Conservation (phyloP, 352 stramenopile species). For the Phytophthora parvispora region DNA sequence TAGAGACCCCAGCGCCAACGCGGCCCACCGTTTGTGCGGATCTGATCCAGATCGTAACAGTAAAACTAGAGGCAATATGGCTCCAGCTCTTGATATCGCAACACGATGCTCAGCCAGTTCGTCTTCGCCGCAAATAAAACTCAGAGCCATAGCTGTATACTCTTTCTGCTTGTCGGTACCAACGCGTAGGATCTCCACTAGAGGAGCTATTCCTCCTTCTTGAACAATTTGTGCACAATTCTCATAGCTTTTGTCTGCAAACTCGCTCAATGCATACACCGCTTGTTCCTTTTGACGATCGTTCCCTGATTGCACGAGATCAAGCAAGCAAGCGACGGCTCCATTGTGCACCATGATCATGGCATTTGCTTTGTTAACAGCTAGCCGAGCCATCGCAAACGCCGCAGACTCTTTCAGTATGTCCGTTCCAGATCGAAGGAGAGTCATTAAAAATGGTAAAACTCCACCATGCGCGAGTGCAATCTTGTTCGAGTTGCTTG, state of each 20-base stretch:
- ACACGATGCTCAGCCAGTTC: neutral
- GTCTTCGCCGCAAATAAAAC: conserved; percentile 7
- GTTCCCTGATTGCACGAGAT: neutral
- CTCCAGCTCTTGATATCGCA: conserved; percentile 2
- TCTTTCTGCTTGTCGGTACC: conserved; percentile 5
- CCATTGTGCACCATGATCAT: neutral
- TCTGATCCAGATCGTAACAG: neutral
- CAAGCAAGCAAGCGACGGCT: neutral
- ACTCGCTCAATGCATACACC: conserved; percentile 3
- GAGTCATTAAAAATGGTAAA: neutral
- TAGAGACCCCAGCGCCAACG: conserved; percentile 2
- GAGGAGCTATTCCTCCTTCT: neutral
- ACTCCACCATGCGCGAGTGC: neutral
- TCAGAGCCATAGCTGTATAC: neutral
- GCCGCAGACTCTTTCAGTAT: conserved; percentile 1
- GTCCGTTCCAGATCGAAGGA: conserved; percentile 4
- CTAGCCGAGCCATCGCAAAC: conserved; percentile 1
- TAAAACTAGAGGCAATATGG: conserved; percentile 6
- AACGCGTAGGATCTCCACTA: neutral
- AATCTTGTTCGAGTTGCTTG: neutral
- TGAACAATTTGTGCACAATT: neutral
- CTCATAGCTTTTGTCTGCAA: conserved; percentile 3
- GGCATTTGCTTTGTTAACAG: neutral
- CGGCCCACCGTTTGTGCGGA: neutral
- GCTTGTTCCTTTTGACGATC: conserved; percentile 2